phyloP scores from a whole-genome alignment of 2,329 filamentous ascomycete species.

The Cyphellophora attinorum region DNA sequence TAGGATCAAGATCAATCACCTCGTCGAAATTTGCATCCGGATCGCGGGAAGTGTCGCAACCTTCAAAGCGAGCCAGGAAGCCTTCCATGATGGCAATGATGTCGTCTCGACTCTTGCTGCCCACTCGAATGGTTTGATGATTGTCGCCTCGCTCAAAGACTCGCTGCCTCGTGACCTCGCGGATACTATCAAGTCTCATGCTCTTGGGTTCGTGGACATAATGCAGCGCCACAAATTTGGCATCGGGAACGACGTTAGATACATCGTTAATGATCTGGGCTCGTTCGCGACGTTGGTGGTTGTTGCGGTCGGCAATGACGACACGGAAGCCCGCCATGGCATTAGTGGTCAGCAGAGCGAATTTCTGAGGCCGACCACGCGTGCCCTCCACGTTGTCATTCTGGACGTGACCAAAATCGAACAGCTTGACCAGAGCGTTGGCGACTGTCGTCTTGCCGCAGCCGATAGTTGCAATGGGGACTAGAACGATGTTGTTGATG shows the following conservation, averaged over 20 bases:
- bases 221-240: slow-evolving; percentile 73
- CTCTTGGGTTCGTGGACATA: slow-evolving; percentile 65
- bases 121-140: slow-evolving; percentile 91
- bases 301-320: slow-evolving; percentile 89
- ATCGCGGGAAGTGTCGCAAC: slow-evolving; percentile 52
- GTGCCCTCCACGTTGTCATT: slow-evolving; percentile 90
- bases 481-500: slow-evolving; percentile 55
- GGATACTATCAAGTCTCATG: slow-evolving; percentile 58
- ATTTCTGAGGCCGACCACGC: slow-evolving; percentile 62
- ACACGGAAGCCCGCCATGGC: slow-evolving; percentile 56
- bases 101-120: slow-evolving; percentile 60
- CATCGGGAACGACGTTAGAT: slow-evolving; percentile 47
- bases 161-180: slow-evolving; percentile 63
- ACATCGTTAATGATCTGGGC: slow-evolving; percentile 80
- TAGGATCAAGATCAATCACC: slow-evolving; percentile 75
- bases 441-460: slow-evolving; percentile 95
- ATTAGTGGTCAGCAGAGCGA: slow-evolving; percentile 61
- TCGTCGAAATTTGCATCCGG: slow-evolving; percentile 78
- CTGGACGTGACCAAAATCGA: slow-evolving; percentile 86
- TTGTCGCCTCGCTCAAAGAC: slow-evolving; percentile 85
- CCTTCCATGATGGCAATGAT: slow-evolving; percentile 90
- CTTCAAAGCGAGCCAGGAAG: slow-evolving; percentile 79
- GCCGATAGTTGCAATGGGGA: slow-evolving; percentile 84
- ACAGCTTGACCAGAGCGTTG: slow-evolving; percentile 69
- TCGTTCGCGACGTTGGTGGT: slow-evolving; percentile 79